A percentile compares a stretch with the other conserved stretches of the same genome.
These are phyloP conservation scores for Cryptosporidium baileyi DNA, from an alignment of 169 alveolate genomes.

Conservation along the genomic window DNA sequence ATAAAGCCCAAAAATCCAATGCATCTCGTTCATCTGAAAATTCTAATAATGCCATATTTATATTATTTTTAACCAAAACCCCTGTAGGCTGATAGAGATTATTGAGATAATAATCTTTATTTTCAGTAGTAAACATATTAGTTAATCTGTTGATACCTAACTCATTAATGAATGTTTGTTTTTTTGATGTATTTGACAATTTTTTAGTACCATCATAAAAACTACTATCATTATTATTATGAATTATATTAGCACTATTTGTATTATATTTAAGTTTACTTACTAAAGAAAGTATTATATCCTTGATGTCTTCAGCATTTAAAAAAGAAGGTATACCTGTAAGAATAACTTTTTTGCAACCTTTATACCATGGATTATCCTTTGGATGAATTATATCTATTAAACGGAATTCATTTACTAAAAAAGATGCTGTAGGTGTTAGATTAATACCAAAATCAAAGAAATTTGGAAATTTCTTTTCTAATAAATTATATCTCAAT, in stretches of 20 bases:
- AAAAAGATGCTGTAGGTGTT: constrained; percentile 41
- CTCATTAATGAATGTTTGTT: not conserved
- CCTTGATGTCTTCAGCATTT: not conserved
- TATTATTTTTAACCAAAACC: not conserved
- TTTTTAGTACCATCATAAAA: too few relatives aligned
- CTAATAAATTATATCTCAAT: constrained; percentile 25
- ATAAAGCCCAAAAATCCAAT: constrained; percentile 34
- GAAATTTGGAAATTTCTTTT: constrained; percentile 5
- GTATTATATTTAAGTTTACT: not conserved
- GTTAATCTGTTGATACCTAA: constrained; percentile 26
- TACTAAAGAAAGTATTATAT: not conserved
- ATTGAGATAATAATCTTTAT: not conserved
- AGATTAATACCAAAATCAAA: constrained; percentile 46
- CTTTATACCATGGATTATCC: constrained; percentile 66
- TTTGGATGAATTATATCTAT: constrained; percentile 2
- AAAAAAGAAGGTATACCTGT: constrained; percentile 46
- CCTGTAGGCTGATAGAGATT: constrained; percentile 25
- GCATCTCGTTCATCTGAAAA: constrained; percentile 44
- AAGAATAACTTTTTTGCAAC: constrained; percentile 18
- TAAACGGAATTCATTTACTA: constrained; percentile 1
- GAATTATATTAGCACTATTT: not conserved
- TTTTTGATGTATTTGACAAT: not conserved
- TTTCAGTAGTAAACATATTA: constrained; percentile 41
- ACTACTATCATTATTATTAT: not conserved
- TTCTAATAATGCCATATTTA: constrained; percentile 40